These are phyloP conservation scores for Malassezia slooffiae DNA, from an alignment of 1,284 basidiomycete genomes.

Conservation along the genomic window DNA sequence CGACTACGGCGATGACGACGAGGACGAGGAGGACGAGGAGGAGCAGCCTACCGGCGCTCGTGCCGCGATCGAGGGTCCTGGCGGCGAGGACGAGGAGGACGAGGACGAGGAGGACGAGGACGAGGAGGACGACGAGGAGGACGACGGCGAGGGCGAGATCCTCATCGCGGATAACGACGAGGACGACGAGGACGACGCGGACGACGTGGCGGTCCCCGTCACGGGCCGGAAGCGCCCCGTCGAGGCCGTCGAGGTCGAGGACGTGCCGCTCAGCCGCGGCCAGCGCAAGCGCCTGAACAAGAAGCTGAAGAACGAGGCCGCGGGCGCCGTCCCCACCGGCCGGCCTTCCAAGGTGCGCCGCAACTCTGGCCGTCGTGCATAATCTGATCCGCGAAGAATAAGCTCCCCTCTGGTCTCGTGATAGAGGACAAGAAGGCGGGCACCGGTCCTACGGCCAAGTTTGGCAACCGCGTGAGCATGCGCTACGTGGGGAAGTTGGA, in stretches of 20 bases:
- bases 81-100: constrained; percentile 16
- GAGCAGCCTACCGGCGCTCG: constrained; percentile 21
- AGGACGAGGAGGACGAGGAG: constrained; percentile 52
- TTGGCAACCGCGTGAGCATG: constrained; percentile 72
- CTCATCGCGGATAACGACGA: constrained; percentile 47
- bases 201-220: constrained; percentile 33
- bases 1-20: constrained; percentile 50
- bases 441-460: constrained; percentile 69
- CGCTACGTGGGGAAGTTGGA: constrained; percentile 78
- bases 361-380: too few relatives aligned
- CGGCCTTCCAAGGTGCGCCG: constrained; percentile 48
- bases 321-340: constrained; percentile 20
- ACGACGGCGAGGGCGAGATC: constrained; percentile 56
- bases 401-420: constrained; percentile 63
- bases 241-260: constrained; percentile 49
- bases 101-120: constrained; percentile 10
- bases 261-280: constrained; percentile 37
- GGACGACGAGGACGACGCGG: constrained; percentile 35
- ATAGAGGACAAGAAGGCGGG: constrained; percentile 69
- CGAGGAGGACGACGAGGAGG: constrained; percentile 54
- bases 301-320: constrained; percentile 57
- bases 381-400: constrained; percentile 50
- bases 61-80: neutral
- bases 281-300: constrained; percentile 51
- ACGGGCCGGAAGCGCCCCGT: constrained; percentile 55